These are phyloP conservation scores for Maudiozyma barnettii DNA, from an alignment of 805 yeast species.

Conservation along the genomic window DNA sequence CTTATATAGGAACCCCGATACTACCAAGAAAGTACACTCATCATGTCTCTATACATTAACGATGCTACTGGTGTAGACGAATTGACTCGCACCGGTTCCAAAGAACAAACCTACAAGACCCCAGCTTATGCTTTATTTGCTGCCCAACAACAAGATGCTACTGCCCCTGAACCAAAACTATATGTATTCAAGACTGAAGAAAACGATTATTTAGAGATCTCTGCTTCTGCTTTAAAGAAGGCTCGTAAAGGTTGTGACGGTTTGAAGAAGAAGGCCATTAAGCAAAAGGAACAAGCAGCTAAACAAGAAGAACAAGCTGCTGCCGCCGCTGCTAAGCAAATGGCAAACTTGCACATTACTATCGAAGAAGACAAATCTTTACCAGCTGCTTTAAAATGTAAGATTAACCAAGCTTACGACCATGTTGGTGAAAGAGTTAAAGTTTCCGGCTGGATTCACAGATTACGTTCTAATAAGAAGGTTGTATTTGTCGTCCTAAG, in stretches of 20 bases:
- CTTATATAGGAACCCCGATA: neutral
- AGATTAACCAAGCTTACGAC: slow-evolving; percentile 47
- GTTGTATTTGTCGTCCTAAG: slow-evolving; percentile 83
- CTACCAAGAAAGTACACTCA: neutral
- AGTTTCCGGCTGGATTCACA: slow-evolving; percentile 93
- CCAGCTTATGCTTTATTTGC: slow-evolving; percentile 67
- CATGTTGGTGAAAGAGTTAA: slow-evolving; percentile 60
- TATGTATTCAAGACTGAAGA: slow-evolving; percentile 40
- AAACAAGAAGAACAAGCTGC: slow-evolving; percentile 47
- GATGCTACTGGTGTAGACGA: slow-evolving; percentile 65
- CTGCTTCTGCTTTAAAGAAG: slow-evolving; percentile 87
- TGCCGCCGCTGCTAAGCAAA: slow-evolving; percentile 62
- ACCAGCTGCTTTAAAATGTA: slow-evolving; percentile 59
- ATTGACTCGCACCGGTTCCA: slow-evolving; percentile 48
- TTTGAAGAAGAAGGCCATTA: slow-evolving; percentile 57
- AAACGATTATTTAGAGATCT: slow-evolving; percentile 57
- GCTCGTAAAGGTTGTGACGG: slow-evolving; percentile 95
- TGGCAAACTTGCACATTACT: slow-evolving; percentile 68
- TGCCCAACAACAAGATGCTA: slow-evolving; percentile 31
- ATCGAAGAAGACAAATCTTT: slow-evolving; percentile 66
- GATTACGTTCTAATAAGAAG: slow-evolving; percentile 88
- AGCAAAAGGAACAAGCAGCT: slow-evolving; percentile 45
- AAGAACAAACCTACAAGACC: slow-evolving; percentile 63
- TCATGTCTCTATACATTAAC: slow-evolving; percentile 51
- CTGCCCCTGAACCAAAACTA: slow-evolving; percentile 34